Conservation (phyloP, 1,284 basidiomycete genomes). For the Moesziomyces parantarcticus region DNA sequence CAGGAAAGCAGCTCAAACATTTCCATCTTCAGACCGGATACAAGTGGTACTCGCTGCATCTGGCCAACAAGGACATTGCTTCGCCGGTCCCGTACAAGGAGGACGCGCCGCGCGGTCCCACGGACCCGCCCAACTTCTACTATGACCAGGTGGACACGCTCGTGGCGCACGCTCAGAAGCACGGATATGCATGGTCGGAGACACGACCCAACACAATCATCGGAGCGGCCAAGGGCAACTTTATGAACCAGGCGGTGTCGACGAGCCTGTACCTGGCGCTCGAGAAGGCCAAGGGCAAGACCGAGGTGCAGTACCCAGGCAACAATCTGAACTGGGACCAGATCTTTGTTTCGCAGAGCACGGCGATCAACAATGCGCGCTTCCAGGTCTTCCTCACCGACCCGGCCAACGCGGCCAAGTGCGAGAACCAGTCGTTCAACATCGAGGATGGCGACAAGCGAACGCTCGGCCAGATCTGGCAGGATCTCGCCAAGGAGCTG, state of each 20-base stretch:
- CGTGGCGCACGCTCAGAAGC: conserved; percentile 35
- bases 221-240: conserved; percentile 47
- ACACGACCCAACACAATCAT: conserved; percentile 50
- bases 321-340: conserved; percentile 49
- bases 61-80: conserved; percentile 40
- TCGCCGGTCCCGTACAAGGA: conserved; percentile 40
- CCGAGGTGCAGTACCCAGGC: conserved; percentile 35
- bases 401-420: conserved; percentile 28
- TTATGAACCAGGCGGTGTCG: conserved; percentile 47
- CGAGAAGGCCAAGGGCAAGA: conserved; percentile 44
- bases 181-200: conserved; percentile 45
- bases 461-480: conserved; percentile 40
- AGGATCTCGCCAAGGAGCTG: conserved; percentile 35
- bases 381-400: conserved; percentile 46
- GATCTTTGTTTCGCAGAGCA: conserved; percentile 37
- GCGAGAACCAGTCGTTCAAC: conserved; percentile 48
- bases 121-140: conserved; percentile 43
- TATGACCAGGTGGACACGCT: conserved; percentile 45
- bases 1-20: conserved; percentile 30
- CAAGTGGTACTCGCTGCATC: conserved; percentile 49
- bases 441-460: conserved; percentile 42
- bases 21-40: conserved; percentile 50
- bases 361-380: conserved; percentile 45
- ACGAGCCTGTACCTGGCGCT: conserved; percentile 38
- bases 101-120: conserved; percentile 33